Conservation (phyloP, 2,329 filamentous ascomycete genomes). For the Cytospora schulzeri region DNA sequence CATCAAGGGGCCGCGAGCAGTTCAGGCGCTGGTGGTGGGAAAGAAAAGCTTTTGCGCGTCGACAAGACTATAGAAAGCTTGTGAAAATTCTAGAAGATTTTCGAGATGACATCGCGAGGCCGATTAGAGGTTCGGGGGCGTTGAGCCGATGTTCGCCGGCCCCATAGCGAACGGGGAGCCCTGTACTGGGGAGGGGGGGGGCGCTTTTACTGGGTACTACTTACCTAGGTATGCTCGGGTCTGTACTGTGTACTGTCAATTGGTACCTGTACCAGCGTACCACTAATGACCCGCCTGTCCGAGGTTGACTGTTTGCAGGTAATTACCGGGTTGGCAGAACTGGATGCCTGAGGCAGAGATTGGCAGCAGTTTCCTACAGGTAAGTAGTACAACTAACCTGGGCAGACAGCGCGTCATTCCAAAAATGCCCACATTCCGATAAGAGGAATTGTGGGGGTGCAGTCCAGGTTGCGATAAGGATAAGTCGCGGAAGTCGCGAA, state of each 20-base stretch:
- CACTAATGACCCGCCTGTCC: neutral
- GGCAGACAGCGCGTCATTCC: slow-evolving; percentile 5
- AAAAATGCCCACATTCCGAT: neutral
- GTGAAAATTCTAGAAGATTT: slow-evolving; percentile 18
- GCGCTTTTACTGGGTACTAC: neutral
- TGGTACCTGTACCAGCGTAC: neutral
- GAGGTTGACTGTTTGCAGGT: neutral
- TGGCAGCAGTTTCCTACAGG: neutral
- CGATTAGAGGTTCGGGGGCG: slow-evolving; percentile 3
- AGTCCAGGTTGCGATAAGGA: neutral
- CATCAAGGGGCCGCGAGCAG: slow-evolving; percentile 11
- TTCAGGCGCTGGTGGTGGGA: neutral
- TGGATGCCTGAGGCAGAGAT: slow-evolving; percentile 14
- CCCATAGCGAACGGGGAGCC: neutral
- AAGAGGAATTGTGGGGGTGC: neutral
- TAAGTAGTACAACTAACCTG: too few relatives aligned
- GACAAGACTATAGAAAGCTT: slow-evolving; percentile 16
- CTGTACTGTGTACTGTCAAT: neutral
- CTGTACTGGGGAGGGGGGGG: neutral
- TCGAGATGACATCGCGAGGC: slow-evolving; percentile 20
- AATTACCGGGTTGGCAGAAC: neutral
- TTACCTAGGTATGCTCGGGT: too few relatives aligned
- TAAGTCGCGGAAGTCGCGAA: slow-evolving; percentile 17
- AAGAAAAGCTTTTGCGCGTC: slow-evolving; percentile 1
- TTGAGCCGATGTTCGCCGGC: neutral